phyloP scores from a whole-genome alignment of 805 yeast species.

The Ogataea trehaloabstinens region DNA sequence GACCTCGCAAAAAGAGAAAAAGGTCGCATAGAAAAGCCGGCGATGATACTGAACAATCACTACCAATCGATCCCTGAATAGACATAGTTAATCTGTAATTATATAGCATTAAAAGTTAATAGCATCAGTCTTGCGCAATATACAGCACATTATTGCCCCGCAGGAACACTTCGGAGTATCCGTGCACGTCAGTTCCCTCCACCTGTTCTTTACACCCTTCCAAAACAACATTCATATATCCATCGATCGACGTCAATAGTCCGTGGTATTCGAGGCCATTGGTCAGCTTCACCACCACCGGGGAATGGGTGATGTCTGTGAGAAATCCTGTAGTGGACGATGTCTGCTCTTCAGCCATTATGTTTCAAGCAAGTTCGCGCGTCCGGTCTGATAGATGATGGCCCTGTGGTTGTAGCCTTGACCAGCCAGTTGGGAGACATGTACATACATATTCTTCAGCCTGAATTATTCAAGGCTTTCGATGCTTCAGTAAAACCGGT shows the following conservation, averaged over 20 bases:
- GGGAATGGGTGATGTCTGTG: conserved; percentile 71
- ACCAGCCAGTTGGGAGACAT: no score
- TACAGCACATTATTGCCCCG: conserved; percentile 82
- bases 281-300: conserved; percentile 78
- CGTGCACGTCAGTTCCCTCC: conserved; percentile 47
- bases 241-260: conserved; percentile 74
- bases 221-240: conserved; percentile 92
- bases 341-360: conserved; percentile 12
- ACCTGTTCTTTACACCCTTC: conserved; percentile 71
- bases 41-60: background rate
- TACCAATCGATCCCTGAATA: background rate
- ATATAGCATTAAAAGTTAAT: background rate
- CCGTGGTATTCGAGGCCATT: conserved; percentile 87
- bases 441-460: no score
- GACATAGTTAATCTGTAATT: background rate
- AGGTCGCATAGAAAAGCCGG: conserved; percentile 18
- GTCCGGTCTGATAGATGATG: conserved; percentile 1
- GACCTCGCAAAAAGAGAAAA: conserved; percentile 18
- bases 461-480: no score
- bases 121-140: conserved; percentile 24
- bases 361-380: no score
- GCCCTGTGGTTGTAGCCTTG: no score
- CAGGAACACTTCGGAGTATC: conserved; percentile 74
- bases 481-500: no score
- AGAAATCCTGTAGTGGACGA: conserved; percentile 66